These are phyloP conservation scores for Purshia tridentata DNA, from an alignment of 306 rosid species.

Conservation along the genomic window DNA sequence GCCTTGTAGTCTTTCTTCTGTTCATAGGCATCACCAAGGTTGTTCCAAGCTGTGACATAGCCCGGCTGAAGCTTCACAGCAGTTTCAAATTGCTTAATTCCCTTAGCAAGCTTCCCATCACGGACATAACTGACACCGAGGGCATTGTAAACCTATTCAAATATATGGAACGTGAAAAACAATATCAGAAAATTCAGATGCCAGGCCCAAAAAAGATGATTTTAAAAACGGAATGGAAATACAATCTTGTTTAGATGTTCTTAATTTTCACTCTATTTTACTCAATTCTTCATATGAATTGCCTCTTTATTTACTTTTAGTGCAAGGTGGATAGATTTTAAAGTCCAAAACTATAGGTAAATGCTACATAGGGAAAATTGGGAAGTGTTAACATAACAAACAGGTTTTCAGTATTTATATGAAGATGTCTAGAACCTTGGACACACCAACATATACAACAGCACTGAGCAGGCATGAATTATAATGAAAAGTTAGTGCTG, in stretches of 20 bases:
- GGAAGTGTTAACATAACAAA: no score
- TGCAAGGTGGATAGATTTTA: background rate
- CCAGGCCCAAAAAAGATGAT: background rate
- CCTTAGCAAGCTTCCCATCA: conserved; percentile 82
- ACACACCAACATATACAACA: background rate
- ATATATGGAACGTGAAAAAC: background rate
- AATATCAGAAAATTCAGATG: background rate
- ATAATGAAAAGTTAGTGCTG: background rate
- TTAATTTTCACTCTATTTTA: background rate
- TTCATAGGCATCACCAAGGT: conserved; percentile 95
- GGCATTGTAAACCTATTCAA: conserved; percentile 79
- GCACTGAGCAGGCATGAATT: background rate
- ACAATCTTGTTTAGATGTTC: background rate
- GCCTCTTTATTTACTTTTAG: background rate
- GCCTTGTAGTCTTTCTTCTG: conserved; percentile 64
- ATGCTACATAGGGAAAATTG: background rate
- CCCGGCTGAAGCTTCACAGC: conserved; percentile 97
- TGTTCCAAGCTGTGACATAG: conserved; percentile 96
- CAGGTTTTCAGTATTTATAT: background rate
- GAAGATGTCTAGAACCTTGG: background rate
- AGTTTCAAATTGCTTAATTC: conserved; percentile 76
- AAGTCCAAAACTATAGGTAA: background rate
- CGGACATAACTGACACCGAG: conserved; percentile 86
- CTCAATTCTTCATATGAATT: background rate
- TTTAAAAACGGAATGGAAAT: background rate